These are phyloP conservation scores for Mallotus japonicus DNA, from an alignment of 441 rosid genomes.

Conservation along the genomic window DNA sequence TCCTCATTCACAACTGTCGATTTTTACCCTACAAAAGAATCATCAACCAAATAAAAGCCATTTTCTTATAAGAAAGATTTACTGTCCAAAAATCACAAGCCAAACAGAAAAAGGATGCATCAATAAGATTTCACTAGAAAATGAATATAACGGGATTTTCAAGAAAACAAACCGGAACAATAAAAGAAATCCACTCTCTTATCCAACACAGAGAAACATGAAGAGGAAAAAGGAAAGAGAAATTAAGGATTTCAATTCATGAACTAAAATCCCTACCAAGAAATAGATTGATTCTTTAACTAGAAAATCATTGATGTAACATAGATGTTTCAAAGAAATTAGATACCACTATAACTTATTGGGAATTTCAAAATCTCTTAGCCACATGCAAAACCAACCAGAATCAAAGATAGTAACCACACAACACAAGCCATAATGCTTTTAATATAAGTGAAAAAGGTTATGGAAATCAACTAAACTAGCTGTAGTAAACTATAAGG, in stretches of 20 bases:
- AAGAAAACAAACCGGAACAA: neutral
- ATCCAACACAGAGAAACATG: neutral
- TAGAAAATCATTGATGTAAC: neutral
- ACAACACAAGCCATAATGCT: too few relatives aligned
- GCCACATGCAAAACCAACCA: neutral
- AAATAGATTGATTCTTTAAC: neutral
- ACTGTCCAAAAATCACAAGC: neutral
- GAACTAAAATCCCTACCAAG: neutral
- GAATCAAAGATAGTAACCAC: neutral
- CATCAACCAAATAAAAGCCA: neutral
- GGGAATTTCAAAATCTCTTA: neutral
- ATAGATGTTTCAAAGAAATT: neutral
- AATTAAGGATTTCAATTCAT: neutral
- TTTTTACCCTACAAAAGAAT: neutral
- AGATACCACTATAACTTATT: neutral
- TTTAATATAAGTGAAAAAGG: too few relatives aligned
- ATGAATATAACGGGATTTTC: neutral
- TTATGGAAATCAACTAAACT: neutral
- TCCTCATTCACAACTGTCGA: neutral
- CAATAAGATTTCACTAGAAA: neutral
- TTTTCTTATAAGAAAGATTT: neutral
- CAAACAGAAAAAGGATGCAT: neutral
- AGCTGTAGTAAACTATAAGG: neutral
- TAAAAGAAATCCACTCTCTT: neutral
- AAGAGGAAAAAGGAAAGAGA: neutral